phyloP scores from a whole-genome alignment of 768 basidiomycete genomes.

The Lanmaoa rubissima region DNA sequence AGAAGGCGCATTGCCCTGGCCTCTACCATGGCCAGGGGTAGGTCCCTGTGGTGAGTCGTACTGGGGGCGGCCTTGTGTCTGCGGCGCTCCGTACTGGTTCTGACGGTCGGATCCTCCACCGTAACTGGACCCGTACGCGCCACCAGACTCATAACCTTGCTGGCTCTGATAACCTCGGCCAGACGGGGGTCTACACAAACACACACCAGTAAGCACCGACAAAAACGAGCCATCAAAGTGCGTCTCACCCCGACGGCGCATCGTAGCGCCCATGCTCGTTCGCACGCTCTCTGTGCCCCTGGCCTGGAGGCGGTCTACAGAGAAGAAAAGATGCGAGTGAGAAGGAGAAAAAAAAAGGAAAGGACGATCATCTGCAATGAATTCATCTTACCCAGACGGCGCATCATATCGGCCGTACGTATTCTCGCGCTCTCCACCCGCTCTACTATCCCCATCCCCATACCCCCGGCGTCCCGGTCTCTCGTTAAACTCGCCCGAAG shows the following conservation, averaged over 20 bases:
- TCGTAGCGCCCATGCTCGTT: slow-evolving; percentile 8
- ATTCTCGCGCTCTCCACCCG: background rate
- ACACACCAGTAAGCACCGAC: background rate
- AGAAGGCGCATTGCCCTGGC: slow-evolving; percentile 10
- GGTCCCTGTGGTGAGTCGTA: slow-evolving; percentile 7
- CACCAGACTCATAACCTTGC: slow-evolving; percentile 8
- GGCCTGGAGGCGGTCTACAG: slow-evolving; percentile 10
- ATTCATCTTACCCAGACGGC: slow-evolving; percentile 13
- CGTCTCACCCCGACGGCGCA: slow-evolving; percentile 14
- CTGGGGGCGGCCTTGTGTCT: slow-evolving; percentile 7
- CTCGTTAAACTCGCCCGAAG: slow-evolving; percentile 10
- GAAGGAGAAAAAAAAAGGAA: background rate
- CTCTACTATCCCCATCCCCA: background rate
- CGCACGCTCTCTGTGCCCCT: background rate
- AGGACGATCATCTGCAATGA: background rate
- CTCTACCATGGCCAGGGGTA: background rate
- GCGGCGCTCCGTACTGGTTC: slow-evolving; percentile 10
- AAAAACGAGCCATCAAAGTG: background rate
- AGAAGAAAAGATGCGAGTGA: background rate
- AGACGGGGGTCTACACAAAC: slow-evolving; percentile 5
- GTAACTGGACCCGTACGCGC: background rate
- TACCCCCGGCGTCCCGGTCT: background rate
- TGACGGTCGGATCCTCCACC: slow-evolving; percentile 4
- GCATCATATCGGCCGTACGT: background rate
- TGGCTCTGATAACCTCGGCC: slow-evolving; percentile 8